Evolutionary conservation across 129 eudicot genomes (phyloP).

Genomic region (Chrysanthemum lavandulifolium): DNA sequence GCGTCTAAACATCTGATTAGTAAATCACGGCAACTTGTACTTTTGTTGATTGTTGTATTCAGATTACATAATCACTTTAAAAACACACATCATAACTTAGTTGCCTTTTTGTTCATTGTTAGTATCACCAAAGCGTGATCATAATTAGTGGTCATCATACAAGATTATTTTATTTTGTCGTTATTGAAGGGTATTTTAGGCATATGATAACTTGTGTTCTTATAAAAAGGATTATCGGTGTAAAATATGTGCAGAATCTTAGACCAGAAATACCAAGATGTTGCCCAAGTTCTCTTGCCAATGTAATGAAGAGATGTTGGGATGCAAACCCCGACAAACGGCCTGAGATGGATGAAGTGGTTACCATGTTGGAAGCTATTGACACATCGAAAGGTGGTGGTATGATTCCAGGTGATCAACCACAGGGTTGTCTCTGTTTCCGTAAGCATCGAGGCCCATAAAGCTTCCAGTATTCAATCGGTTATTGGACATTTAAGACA

Average conservation of each 20-base stretch:
- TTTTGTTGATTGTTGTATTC: too few relatives aligned
- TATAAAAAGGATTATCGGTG: background rate
- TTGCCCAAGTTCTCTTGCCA: conserved; percentile 79
- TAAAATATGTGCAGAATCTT: conserved; percentile 47
- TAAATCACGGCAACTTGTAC: too few relatives aligned
- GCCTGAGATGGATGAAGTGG: conserved; percentile 93
- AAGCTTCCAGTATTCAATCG: conserved; percentile 23
- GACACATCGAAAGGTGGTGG: conserved; percentile 95
- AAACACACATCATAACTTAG: too few relatives aligned
- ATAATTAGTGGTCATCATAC: background rate
- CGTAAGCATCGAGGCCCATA: conserved; percentile 77
- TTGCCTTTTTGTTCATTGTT: too few relatives aligned
- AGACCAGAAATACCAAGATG: conserved; percentile 94
- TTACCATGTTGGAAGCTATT: conserved; percentile 67
- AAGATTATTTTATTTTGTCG: background rate
- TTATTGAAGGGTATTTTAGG: conserved; percentile 1
- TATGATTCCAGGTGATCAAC: conserved; percentile 82
- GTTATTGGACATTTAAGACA: conserved; percentile 18
- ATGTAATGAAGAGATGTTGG: conserved; percentile 91
- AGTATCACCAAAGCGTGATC: too few relatives aligned
- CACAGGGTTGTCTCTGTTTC: conserved; percentile 77
- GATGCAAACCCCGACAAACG: conserved; percentile 89
- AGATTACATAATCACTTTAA: too few relatives aligned
- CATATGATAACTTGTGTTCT: background rate
- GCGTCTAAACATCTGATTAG: too few relatives aligned